Base-by-base conservation (phyloP, 306 rosid species). In the Lathyrus oleraceus region DNA sequence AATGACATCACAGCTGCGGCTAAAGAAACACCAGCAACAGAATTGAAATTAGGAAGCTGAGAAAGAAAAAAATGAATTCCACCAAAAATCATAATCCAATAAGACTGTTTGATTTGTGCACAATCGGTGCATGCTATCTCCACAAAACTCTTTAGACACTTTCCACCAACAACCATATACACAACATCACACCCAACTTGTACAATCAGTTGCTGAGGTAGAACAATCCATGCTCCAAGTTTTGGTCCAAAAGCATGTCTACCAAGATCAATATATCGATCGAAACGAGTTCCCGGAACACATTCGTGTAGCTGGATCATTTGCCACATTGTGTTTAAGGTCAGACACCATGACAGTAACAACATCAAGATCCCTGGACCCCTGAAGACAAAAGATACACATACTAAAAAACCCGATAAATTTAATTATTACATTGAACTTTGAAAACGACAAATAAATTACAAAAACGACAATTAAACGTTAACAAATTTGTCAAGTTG, bases 41-140 rank as follows among this genome's bases (percentile, higher is more conserved):
- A 93, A 67, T 93, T 90, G 77, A 93, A 88, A 73, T 93, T 85
- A n/a, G 98, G 98, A 71, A 93, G 97, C 85, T 93, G 97, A 72
- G 97, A 93, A 32, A 93, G 94, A 71, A 90, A 85, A 78, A 93
- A 90, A 75, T 93, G 98, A 35, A 90, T 36, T 62, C 81, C 79
- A 19, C 98, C 98, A 78, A 93, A 90, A 11, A 90, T 84, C 54
- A 87, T 64, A 74, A 93, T 93, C 97, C 96, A 90, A 56, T 87
- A 88, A 16, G 98, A 84, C 21, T 93, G 96, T 42, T 7, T 90
- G 12, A 93, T 56, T 40, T 76, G 91, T 65, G 81, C 82, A 78
- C 98, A 93, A 58, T 85, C 74, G 20, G 83, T 77, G 73, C 98
- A 93, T 17, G 98, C 83, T 72, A 90, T 84, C 76, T 93, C 98